Evolutionary conservation across 192 early-diverging fungal genomes (phyloP).

Genomic region (Coemansia sp.): DNA sequence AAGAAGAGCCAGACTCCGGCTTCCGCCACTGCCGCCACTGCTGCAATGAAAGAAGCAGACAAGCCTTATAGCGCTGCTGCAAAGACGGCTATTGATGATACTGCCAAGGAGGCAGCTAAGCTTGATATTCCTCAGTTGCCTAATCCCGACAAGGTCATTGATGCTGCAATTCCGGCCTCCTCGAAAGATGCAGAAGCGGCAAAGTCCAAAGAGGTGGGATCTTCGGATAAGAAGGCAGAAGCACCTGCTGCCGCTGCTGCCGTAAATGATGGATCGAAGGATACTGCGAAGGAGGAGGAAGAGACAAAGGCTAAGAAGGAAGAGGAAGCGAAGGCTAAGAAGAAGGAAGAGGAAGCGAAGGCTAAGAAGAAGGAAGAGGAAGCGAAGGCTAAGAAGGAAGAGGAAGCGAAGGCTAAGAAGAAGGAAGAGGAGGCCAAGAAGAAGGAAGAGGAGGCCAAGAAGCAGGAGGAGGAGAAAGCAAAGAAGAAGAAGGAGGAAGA

Average conservation of each 20-base stretch:
- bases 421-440: not conserved
- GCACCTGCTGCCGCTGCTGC: constrained; percentile 10
- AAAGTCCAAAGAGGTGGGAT: not conserved
- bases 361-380: constrained; percentile 3
- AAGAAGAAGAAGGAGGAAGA: constrained; percentile 1
- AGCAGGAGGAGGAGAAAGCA: constrained; percentile 3
- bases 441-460: not conserved
- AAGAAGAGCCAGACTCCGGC: constrained; percentile 6
- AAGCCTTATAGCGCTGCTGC: constrained; percentile 1
- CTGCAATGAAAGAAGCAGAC: constrained; percentile 3
- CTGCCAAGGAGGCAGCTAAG: constrained; percentile 5
- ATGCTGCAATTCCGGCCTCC: constrained; percentile 14
- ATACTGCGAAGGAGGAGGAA: not conserved
- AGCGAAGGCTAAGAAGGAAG: not conserved
- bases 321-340: not conserved
- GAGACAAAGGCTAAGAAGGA: constrained; percentile 8
- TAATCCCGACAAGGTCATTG: constrained; percentile 18
- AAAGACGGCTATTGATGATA: not conserved
- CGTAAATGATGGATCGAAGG: constrained; percentile 14
- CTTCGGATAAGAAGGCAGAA: constrained; percentile 14
- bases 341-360: constrained; percentile 5
- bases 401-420: constrained; percentile 6
- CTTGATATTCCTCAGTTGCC: constrained; percentile 14
- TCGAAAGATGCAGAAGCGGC: constrained; percentile 16
- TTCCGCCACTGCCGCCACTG: constrained; percentile 9